A percentile compares a stretch with the other conserved stretches of the same genome.
These are phyloP conservation scores for Suillus placidus DNA, from an alignment of 768 basidiomycete species.

Conservation along the genomic window DNA sequence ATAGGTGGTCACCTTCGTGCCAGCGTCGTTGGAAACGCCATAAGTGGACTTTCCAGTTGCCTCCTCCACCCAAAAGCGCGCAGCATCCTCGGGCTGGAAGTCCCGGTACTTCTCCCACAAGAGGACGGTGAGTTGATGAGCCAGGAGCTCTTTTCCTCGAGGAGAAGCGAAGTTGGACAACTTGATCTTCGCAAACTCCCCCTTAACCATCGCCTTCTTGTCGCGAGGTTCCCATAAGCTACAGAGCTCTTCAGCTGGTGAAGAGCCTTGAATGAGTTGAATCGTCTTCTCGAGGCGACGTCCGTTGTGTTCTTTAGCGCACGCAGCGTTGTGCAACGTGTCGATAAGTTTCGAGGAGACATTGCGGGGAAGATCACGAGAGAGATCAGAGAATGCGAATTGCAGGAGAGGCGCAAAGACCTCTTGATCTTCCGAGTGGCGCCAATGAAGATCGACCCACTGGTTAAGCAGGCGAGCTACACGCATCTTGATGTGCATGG, in stretches of 20 bases:
- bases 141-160: constrained; percentile 45
- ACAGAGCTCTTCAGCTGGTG: constrained; percentile 20
- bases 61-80: constrained; percentile 43
- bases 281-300: constrained; percentile 29
- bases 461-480: constrained; percentile 60
- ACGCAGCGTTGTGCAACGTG: constrained; percentile 33
- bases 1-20: constrained; percentile 31
- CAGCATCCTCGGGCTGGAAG: constrained; percentile 47
- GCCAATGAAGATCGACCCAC: constrained; percentile 80
- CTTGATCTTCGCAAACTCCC: constrained; percentile 30
- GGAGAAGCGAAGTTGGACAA: constrained; percentile 39
- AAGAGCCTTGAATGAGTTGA: constrained; percentile 23
- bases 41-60: constrained; percentile 20
- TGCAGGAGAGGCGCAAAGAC: constrained; percentile 35
- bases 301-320: constrained; percentile 27
- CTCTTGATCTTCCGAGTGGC: constrained; percentile 48
- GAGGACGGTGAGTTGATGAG: constrained; percentile 46
- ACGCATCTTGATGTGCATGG: constrained; percentile 55
- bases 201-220: constrained; percentile 32
- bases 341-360: constrained; percentile 31
- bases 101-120: constrained; percentile 40
- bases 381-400: constrained; percentile 36
- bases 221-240: constrained; percentile 31
- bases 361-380: constrained; percentile 31
- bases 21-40: constrained; percentile 22